phyloP scores from a whole-genome alignment of 2,329 filamentous ascomycete species.

The Didymella keratinophila region DNA sequence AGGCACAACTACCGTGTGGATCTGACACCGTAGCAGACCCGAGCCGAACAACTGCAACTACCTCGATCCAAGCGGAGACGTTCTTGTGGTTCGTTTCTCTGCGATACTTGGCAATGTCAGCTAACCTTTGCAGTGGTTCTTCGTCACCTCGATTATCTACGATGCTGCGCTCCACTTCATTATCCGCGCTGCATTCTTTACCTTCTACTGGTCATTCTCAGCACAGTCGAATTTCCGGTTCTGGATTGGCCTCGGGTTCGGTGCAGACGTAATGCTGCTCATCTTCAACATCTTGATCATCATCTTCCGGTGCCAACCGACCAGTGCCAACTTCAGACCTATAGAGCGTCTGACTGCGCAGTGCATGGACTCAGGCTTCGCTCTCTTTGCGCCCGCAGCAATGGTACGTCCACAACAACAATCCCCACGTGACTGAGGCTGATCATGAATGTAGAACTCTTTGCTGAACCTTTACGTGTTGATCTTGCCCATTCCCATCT shows the following conservation, averaged over 20 bases:
- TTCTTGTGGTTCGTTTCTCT: not conserved
- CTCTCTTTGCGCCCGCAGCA: not conserved
- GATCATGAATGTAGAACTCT: not conserved
- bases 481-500: not conserved
- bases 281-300: slow-evolving; percentile 9
- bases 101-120: not conserved
- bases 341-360: slow-evolving; percentile 2
- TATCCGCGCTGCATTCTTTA: slow-evolving; percentile 12
- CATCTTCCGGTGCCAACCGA: slow-evolving; percentile 14
- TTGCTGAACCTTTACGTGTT: slow-evolving; percentile 6
- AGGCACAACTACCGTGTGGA: too few species aligned
- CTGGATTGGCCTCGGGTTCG: slow-evolving; percentile 10
- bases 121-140: slow-evolving; percentile 10
- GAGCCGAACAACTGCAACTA: slow-evolving; percentile 8
- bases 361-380: slow-evolving; percentile 8
- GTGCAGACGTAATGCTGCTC: slow-evolving; percentile 5
- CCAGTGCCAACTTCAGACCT: slow-evolving; percentile 8
- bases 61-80: not conserved
- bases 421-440: not conserved
- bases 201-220: slow-evolving; percentile 12
- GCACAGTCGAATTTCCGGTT: slow-evolving; percentile 3
- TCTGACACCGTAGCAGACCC: not conserved
- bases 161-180: slow-evolving; percentile 12
- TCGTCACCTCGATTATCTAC: slow-evolving; percentile 5
- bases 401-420: not conserved